Conservation (phyloP, 2,329 filamentous ascomycete species). For the Clathrospora elynae region DNA sequence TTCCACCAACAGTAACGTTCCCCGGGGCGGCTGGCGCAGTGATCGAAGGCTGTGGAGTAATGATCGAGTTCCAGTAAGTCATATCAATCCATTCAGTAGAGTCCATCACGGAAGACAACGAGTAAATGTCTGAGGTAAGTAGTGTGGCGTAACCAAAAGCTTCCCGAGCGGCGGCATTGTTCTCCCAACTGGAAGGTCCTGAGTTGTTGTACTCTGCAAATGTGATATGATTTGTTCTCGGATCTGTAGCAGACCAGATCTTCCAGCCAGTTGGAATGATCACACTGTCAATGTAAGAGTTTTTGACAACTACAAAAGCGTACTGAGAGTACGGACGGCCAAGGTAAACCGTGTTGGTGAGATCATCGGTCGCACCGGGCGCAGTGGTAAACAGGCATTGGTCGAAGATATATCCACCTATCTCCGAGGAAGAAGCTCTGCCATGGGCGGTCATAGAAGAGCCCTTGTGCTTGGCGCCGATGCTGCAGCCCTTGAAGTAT, state of each 20-base stretch:
- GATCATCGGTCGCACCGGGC: slow-evolving; percentile 38
- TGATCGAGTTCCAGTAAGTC: slow-evolving; percentile 48
- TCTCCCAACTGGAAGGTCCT: slow-evolving; percentile 51
- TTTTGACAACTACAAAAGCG: slow-evolving; percentile 56
- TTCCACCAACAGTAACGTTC: slow-evolving; percentile 31
- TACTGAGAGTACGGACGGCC: slow-evolving; percentile 58
- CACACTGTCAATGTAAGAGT: slow-evolving; percentile 56
- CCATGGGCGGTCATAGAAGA: slow-evolving; percentile 42
- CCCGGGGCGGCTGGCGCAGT: slow-evolving; percentile 16
- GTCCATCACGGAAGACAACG: slow-evolving; percentile 43
- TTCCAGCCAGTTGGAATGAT: slow-evolving; percentile 64
- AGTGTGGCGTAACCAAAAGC: slow-evolving; percentile 45
- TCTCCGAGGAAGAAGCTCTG: slow-evolving; percentile 23
- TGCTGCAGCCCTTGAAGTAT: slow-evolving; percentile 58
- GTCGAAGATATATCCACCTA: slow-evolving; percentile 60
- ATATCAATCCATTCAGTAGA: slow-evolving; percentile 49
- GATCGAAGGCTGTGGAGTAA: slow-evolving; percentile 37
- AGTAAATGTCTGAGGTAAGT: slow-evolving; percentile 45
- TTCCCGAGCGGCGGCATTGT: slow-evolving; percentile 43
- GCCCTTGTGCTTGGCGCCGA: slow-evolving; percentile 48
- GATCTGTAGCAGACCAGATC: slow-evolving; percentile 57
- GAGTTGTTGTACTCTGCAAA: slow-evolving; percentile 65
- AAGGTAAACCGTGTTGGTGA: slow-evolving; percentile 52
- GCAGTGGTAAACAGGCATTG: slow-evolving; percentile 53
- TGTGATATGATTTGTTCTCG: slow-evolving; percentile 56